Conservation (phyloP, 495 filamentous ascomycete genomes). For the Aspergillus incahuasiensis region DNA sequence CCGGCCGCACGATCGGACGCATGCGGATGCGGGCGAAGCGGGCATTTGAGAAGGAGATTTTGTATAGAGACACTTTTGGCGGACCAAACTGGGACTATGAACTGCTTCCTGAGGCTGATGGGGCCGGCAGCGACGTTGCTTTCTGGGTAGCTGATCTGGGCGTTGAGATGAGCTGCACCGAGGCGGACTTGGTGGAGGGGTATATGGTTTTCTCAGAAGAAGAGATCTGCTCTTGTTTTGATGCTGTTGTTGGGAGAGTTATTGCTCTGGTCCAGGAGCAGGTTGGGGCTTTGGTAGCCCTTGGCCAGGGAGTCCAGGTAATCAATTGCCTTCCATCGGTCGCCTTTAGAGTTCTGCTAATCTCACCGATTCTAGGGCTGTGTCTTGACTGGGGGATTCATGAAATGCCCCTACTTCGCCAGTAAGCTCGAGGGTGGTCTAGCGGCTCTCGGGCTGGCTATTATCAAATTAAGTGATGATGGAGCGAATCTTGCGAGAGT, state of each 20-base stretch:
- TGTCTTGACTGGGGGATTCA: neutral
- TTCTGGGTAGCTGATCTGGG: neutral
- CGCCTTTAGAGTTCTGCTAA: neutral
- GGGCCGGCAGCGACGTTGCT: too few species aligned
- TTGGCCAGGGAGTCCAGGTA: neutral
- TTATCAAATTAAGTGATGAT: neutral
- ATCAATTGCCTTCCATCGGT: too few species aligned
- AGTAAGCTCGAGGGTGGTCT: neutral
- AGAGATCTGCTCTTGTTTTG: neutral
- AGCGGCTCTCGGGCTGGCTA: neutral
- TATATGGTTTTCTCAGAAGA: neutral
- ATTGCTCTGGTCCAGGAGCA: neutral
- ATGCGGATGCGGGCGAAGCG: neutral
- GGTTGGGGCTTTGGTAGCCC: neutral
- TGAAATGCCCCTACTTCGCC: neutral
- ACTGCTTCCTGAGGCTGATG: neutral
- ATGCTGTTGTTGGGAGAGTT: neutral
- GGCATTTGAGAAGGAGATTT: neutral
- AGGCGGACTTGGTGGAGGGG: neutral
- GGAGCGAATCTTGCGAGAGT: neutral
- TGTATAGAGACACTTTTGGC: neutral
- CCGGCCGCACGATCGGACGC: neutral
- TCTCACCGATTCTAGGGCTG: neutral
- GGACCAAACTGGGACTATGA: neutral
- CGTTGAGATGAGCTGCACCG: neutral